Evolutionary conservation across 176 grass and related monocot genomes (phyloP), one percentile per base, ranked within the genome.

Genomic region (Oryza rufipogon): DNA sequence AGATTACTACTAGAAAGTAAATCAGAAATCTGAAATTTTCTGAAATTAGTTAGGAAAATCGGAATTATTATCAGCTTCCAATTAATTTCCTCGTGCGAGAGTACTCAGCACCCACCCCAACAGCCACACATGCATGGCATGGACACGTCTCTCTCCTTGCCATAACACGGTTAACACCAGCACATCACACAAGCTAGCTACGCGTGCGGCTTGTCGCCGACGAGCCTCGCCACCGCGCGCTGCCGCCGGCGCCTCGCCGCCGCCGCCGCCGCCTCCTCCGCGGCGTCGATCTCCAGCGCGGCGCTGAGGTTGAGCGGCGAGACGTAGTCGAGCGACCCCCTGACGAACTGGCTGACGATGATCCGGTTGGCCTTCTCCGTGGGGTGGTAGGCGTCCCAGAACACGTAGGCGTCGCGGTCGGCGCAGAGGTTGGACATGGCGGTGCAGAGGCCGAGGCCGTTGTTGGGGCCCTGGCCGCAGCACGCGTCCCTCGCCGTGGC

Each of bases 371-470:
- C 96, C 67, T 80, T 90, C 78, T 99, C 91, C 12, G 91, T 92
- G 15, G 96, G 96, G 78, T 99, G 96, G 88, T 92, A 99, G 2
- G 96, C n/a, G 83, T 99, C 93, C 96, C 96, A 99, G 89, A 96
- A 99, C 11, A 92, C 96, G 48, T 87, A 94, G 34, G 70, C 36
- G 58, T 44, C 41, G 41, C 96, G 76, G 86, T 99, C 70, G 5
- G 73, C 32, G 86, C 96, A 99, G 4, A 99, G 39, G 68, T 78
- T 89, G 5, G 96, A 96, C 28, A 78, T 16, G 7, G 65, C 0
- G 0, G 96, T 99, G 89, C 96, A 99, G 0, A 99, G 80, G 0
- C 96, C 96, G 0, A 99, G 81, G 9, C 96, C 96, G 12, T 99
- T 99, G 88, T 92, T 79, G 2, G 93, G 93, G 5, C 96, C 96